Conservation (phyloP, 2,329 filamentous ascomycete species). For the Neocatenulostroma microsporum region DNA sequence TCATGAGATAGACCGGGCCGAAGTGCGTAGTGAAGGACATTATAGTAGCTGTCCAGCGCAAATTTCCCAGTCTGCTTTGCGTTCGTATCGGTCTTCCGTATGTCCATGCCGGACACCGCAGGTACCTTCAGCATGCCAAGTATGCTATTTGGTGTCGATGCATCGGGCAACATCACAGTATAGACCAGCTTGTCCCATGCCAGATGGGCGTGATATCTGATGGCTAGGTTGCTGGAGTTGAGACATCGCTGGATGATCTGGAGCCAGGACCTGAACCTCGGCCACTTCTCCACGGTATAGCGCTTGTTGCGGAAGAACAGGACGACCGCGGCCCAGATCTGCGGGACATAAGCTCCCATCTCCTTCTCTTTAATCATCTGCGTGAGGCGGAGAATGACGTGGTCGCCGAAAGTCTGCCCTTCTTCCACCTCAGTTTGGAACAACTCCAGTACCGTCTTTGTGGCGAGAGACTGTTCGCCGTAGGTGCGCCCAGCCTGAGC, state of each 20-base stretch:
- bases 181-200: conserved; percentile 84
- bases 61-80: conserved; percentile 44
- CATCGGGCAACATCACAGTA: conserved; percentile 58
- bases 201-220: conserved; percentile 67
- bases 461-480: conserved; percentile 60
- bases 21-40: conserved; percentile 74
- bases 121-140: conserved; percentile 61
- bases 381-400: conserved; percentile 59
- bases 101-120: conserved; percentile 59
- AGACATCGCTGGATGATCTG: conserved; percentile 74
- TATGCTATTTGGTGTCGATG: conserved; percentile 48
- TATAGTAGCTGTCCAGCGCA: conserved; percentile 66
- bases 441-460: conserved; percentile 59
- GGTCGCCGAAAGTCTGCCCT: conserved; percentile 58
- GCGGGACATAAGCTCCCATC: conserved; percentile 61
- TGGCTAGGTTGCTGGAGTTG: conserved; percentile 64
- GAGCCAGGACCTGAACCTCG: conserved; percentile 64
- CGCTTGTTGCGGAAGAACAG: conserved; percentile 62
- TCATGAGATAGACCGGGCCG: conserved; percentile 58
- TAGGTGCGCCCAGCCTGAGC: conserved; percentile 61
- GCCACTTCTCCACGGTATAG: conserved; percentile 57
- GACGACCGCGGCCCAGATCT: conserved; percentile 80
- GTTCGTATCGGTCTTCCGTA: conserved; percentile 50
- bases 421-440: conserved; percentile 45
- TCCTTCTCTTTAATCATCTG: conserved; percentile 57